Conservation (phyloP, 2,329 filamentous ascomycete species). For the Ascochyta rabiei region DNA sequence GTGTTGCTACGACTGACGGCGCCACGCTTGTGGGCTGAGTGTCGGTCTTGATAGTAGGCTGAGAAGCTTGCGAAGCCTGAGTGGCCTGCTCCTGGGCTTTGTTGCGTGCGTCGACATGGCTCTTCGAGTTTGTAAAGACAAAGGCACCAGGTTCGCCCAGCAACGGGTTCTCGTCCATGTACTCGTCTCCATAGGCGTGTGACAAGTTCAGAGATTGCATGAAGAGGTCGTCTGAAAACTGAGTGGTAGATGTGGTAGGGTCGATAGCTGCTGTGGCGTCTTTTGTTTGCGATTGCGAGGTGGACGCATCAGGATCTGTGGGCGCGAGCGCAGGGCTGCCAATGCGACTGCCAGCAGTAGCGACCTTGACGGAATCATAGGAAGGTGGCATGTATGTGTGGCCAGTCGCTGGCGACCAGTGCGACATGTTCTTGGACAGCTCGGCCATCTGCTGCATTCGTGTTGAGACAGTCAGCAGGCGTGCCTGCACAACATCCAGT, state of each 20-base stretch:
- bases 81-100: conserved; percentile 42
- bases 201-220: conserved; percentile 58
- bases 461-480: conserved; percentile 62
- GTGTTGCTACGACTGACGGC: conserved; percentile 39
- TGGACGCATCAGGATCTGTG: conserved; percentile 33
- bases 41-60: conserved; percentile 25
- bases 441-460: conserved; percentile 63
- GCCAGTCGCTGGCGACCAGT: conserved; percentile 64
- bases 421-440: conserved; percentile 59
- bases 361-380: conserved; percentile 46
- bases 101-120: conserved; percentile 50
- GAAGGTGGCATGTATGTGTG: conserved; percentile 63
- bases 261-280: conserved; percentile 19
- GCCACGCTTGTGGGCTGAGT: conserved; percentile 31
- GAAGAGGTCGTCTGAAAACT: conserved; percentile 45
- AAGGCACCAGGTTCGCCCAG: conserved; percentile 68
- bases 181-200: conserved; percentile 63
- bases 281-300: conserved; percentile 29
- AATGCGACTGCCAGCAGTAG: conserved; percentile 34
- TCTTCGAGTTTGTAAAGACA: conserved; percentile 57
- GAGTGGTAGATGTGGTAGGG: conserved; percentile 23
- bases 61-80: conserved; percentile 21
- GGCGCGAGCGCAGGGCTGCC: conserved; percentile 39
- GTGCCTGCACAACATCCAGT: conserved; percentile 61
- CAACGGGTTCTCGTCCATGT: conserved; percentile 68